Percentiles rank a stretch among this genome's conserved stretches.
phyloP scores from a whole-genome alignment of 75 land plant species.

The Chamaecyparis obtusa region DNA sequence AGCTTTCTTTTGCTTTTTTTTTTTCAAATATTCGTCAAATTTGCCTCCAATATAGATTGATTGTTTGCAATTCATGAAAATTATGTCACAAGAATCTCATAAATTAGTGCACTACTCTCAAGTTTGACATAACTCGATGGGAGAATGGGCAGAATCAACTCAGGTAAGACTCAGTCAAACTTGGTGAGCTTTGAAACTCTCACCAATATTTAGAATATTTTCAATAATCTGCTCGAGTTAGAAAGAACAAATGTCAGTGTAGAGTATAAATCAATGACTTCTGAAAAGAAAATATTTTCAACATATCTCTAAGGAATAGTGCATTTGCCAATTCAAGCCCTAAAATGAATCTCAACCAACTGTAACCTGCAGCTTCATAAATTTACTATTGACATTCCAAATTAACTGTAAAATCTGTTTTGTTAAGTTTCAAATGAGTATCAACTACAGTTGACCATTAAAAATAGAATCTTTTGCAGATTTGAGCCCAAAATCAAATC shows the following conservation, averaged over 20 bases:
- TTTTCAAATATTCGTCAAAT: neutral
- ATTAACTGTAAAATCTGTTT: too few species aligned
- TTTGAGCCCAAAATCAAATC: neutral
- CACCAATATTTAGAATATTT: neutral
- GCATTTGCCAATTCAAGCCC: neutral
- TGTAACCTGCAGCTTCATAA: too few species aligned
- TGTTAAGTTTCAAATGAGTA: too few species aligned
- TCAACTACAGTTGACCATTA: neutral
- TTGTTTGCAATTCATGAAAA: neutral
- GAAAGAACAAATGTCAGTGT: neutral
- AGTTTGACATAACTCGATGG: neutral
- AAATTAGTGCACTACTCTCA: neutral
- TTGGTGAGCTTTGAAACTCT: neutral
- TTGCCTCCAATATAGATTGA: neutral
- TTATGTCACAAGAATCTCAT: neutral
- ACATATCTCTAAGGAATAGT: neutral
- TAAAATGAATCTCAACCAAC: neutral
- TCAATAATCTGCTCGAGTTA: neutral
- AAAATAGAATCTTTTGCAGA: neutral
- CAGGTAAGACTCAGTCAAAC: neutral
- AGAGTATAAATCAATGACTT: neutral
- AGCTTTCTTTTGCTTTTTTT: neutral
- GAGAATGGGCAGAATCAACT: neutral
- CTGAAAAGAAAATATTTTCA: too few species aligned
- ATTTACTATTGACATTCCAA: neutral